A percentile compares a stretch with the other conserved stretches of the same genome.
These are phyloP conservation scores for Fabrea salina DNA, from an alignment of 169 alveolate species.

Conservation along the genomic window DNA sequence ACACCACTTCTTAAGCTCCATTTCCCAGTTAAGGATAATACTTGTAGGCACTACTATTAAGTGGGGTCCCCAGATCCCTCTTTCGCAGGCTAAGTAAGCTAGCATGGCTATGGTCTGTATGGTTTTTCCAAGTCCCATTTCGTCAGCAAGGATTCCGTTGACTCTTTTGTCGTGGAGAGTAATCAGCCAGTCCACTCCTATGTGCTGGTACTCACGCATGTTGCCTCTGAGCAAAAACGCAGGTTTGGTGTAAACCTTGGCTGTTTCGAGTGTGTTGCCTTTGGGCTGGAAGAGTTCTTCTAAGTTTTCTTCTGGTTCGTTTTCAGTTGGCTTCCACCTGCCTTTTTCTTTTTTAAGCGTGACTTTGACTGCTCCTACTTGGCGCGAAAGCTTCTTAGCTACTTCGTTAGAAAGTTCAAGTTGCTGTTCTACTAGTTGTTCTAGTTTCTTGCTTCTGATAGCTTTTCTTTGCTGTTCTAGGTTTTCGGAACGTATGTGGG, in stretches of 20 bases:
- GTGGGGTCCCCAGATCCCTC: slow-evolving; percentile 98
- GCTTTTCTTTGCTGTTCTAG: slow-evolving; percentile 55
- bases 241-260: slow-evolving; percentile 49
- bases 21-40: slow-evolving; percentile 97
- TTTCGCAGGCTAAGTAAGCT: slow-evolving; percentile 96
- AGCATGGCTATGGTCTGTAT: slow-evolving; percentile 96
- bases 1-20: slow-evolving; percentile 97
- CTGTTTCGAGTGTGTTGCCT: slow-evolving; percentile 59
- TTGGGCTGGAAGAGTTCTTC: slow-evolving; percentile 58
- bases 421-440: slow-evolving; percentile 49
- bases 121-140: slow-evolving; percentile 99
- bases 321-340: slow-evolving; percentile 43
- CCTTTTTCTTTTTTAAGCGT: slow-evolving; percentile 22
- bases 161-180: slow-evolving; percentile 92
- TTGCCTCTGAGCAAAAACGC: slow-evolving; percentile 90
- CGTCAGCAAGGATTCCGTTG: slow-evolving; percentile 99
- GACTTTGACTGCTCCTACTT: not conserved
- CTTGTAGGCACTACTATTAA: slow-evolving; percentile 98
- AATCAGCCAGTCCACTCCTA: slow-evolving; percentile 97
- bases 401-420: slow-evolving; percentile 45
- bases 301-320: slow-evolving; percentile 48
- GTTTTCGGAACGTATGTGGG: slow-evolving; percentile 58
- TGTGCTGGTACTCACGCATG: slow-evolving; percentile 93
- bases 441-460: slow-evolving; percentile 41
- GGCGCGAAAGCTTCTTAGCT: slow-evolving; percentile 37